Percentiles rank a stretch among this genome's conserved stretches.
Conservation (phyloP, 495 filamentous ascomycete species). For the Trichocladium uniseriatum region DNA sequence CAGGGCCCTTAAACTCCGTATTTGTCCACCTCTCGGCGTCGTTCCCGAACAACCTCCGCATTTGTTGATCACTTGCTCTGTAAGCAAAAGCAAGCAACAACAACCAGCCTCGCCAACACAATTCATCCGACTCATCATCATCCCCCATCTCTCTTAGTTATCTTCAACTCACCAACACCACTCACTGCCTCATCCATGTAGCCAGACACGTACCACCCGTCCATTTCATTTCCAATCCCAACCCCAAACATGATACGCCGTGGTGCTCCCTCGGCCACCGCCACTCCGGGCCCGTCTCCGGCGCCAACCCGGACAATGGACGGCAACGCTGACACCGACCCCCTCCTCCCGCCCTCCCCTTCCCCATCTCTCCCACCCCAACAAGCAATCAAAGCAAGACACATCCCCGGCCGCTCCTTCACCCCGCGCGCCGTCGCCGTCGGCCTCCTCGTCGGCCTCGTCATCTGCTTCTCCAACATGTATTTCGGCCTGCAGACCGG, state of each 20-base stretch:
- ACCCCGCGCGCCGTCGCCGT: slow-evolving; percentile 72
- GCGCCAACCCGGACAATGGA: too few species aligned
- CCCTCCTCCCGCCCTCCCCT: neutral
- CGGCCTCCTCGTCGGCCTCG: slow-evolving; percentile 71
- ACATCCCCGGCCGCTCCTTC: slow-evolving; percentile 40
- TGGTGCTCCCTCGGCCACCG: too few species aligned
- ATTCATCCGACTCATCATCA: neutral
- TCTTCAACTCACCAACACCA: neutral
- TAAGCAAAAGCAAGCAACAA: too few species aligned
- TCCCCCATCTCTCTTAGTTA: too few species aligned
- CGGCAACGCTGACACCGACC: neutral
- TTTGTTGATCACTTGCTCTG: too few species aligned
- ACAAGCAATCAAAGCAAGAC: neutral
- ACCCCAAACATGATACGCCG: neutral
- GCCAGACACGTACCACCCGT: neutral
- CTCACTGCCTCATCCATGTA: neutral
- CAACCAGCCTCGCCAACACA: too few species aligned
- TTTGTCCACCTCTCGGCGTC: too few species aligned
- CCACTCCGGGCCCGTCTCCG: too few species aligned
- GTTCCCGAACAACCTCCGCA: too few species aligned
- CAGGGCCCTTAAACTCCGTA: too few species aligned
- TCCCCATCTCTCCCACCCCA: neutral
- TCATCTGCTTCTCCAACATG: slow-evolving; percentile 93
- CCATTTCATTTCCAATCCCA: neutral
- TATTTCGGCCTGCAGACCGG: slow-evolving; percentile 98